Conservation (phyloP, 345 rosid species). For the Kernera saxatilis region DNA sequence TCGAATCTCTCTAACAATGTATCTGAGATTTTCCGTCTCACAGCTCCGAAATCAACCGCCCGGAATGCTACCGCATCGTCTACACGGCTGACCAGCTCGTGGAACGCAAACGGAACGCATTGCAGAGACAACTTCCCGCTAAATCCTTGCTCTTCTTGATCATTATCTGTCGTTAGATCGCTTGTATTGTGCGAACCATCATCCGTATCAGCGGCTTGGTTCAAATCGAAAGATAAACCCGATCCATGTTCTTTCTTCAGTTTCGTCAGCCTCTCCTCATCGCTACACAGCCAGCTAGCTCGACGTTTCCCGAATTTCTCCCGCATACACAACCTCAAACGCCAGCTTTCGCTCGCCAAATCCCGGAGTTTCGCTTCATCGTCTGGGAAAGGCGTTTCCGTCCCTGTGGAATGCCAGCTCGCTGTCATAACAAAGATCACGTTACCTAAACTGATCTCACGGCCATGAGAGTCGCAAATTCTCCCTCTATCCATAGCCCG, state of each 20-base stretch:
- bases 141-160: constrained; percentile 35
- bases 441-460: constrained; percentile 88
- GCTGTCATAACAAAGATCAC: constrained; percentile 84
- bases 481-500: constrained; percentile 92
- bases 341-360: constrained; percentile 67
- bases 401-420: constrained; percentile 39
- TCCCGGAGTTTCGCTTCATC: constrained; percentile 51
- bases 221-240: constrained; percentile 63
- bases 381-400: constrained; percentile 36
- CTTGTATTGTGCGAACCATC: constrained; percentile 81
- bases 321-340: constrained; percentile 51
- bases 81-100: constrained; percentile 52
- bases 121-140: constrained; percentile 23
- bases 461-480: constrained; percentile 80
- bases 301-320: constrained; percentile 71
- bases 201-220: constrained; percentile 61
- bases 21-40: constrained; percentile 36
- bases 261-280: constrained; percentile 48
- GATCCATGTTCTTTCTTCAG: constrained; percentile 52
- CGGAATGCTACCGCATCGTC: constrained; percentile 66
- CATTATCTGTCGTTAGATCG: constrained; percentile 78
- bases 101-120: constrained; percentile 31
- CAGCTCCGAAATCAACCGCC: constrained; percentile 57
- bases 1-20: constrained; percentile 46
- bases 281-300: constrained; percentile 59